Evolutionary conservation across 495 filamentous ascomycete genomes (phyloP).

Genomic region (Aspergillus olivimuriae): DNA sequence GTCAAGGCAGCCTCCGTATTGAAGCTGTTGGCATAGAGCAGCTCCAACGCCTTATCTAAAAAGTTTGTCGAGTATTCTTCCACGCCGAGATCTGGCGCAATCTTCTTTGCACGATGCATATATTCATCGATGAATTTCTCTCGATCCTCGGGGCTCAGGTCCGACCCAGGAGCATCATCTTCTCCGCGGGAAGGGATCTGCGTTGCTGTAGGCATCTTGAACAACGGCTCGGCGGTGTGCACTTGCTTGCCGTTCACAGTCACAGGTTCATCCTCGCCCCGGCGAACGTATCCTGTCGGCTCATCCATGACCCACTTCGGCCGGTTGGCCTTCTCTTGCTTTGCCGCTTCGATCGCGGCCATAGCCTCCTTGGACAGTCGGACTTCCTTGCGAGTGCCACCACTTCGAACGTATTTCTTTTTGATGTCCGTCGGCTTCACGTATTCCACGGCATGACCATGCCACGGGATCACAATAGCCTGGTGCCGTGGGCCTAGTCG

Average conservation of each 20-base stretch:
- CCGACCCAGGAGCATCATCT: conserved; percentile 37
- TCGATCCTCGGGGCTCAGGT: conserved; percentile 34
- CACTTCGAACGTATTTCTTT: conserved; percentile 59
- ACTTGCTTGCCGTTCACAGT: conserved; percentile 42
- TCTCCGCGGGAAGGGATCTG: conserved; percentile 42
- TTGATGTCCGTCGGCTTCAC: conserved; percentile 85
- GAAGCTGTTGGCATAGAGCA: conserved; percentile 66
- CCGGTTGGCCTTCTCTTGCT: conserved; percentile 65
- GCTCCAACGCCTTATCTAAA: conserved; percentile 73
- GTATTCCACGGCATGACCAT: conserved; percentile 75
- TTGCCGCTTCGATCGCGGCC: conserved; percentile 75
- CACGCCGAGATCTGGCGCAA: conserved; percentile 58
- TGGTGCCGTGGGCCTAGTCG: conserved; percentile 89
- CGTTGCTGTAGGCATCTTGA: conserved; percentile 45
- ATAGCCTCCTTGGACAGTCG: conserved; percentile 73
- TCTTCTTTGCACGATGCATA: conserved; percentile 57
- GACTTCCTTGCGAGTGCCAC: conserved; percentile 58
- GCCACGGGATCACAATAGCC: conserved; percentile 78
- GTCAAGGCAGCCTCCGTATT: conserved; percentile 67
- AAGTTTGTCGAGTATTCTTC: conserved; percentile 74
- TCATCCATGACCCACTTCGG: conserved; percentile 93
- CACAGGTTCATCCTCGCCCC: conserved; percentile 68
- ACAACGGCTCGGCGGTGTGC: conserved; percentile 47
- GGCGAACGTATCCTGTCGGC: conserved; percentile 73
- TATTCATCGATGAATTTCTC: conserved; percentile 64